Conservation (phyloP, 2,329 filamentous ascomycete species). For the Lasiodiplodia theobromae region DNA sequence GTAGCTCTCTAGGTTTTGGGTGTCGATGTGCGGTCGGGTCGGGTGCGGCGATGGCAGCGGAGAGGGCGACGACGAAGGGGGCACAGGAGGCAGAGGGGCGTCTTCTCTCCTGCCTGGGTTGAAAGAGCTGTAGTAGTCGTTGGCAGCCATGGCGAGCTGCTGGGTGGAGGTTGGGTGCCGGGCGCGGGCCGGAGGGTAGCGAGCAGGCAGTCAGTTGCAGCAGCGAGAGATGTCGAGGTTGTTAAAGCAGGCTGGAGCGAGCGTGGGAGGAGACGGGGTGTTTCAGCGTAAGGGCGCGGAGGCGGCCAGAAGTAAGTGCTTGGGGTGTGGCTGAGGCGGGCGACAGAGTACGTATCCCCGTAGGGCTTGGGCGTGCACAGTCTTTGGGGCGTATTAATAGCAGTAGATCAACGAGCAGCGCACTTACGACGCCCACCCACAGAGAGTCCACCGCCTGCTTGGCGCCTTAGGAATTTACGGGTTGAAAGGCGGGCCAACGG, state of each 20-base stretch:
- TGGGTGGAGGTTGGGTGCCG: conserved; percentile 8
- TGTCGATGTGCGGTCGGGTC: conserved; percentile 42
- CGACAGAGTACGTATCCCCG: conserved; percentile 4
- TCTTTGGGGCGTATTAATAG: background rate
- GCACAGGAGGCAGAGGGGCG: conserved; percentile 45
- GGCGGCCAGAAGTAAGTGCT: conserved; percentile 3
- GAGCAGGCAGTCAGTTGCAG: background rate
- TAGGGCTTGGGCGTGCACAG: background rate
- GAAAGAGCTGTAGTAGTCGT: conserved; percentile 68
- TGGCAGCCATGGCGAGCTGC: conserved; percentile 51
- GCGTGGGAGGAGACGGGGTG: conserved; percentile 14
- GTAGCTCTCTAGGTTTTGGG: conserved; percentile 34
- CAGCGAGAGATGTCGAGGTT: conserved; percentile 1
- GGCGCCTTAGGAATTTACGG: background rate
- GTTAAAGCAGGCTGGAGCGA: conserved; percentile 8
- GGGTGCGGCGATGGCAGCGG: conserved; percentile 44
- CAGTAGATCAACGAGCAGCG: background rate
- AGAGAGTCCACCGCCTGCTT: conserved; percentile 8
- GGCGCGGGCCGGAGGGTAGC: conserved; percentile 5
- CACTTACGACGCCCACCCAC: conserved; percentile 24
- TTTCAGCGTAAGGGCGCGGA: conserved; percentile 16
- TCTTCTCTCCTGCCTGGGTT: conserved; percentile 53
- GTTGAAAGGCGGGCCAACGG: conserved; percentile 3
- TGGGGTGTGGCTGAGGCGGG: conserved; percentile 22
- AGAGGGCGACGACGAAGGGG: conserved; percentile 37